Evolutionary conservation across 208 protist species (phyloP).

Genomic region (Porcisia hertigi): DNA sequence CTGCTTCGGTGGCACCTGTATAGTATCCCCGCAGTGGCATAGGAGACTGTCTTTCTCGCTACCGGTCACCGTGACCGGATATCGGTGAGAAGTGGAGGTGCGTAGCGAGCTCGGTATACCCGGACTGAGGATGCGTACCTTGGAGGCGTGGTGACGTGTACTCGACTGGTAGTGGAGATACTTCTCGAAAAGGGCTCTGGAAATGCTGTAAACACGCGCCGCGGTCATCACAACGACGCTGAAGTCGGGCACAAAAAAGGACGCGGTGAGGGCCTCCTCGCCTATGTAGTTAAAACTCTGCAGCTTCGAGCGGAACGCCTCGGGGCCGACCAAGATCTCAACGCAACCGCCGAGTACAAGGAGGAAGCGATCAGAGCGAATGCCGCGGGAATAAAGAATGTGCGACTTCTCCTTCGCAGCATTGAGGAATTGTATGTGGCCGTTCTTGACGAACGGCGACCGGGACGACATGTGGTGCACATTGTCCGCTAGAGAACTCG

Average conservation of each 20-base stretch:
- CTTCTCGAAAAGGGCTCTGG: conserved; percentile 52
- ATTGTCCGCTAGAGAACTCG: conserved; percentile 1
- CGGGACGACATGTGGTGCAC: not conserved
- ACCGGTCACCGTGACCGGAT: not conserved
- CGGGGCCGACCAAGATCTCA: conserved; percentile 61
- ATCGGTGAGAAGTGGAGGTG: conserved; percentile 10
- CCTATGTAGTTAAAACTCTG: conserved; percentile 73
- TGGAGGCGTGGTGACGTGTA: conserved; percentile 20
- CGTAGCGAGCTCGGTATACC: conserved; percentile 8
- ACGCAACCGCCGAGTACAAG: conserved; percentile 77
- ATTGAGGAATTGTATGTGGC: conserved; percentile 45
- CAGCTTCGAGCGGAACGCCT: conserved; percentile 53
- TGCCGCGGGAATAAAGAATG: conserved; percentile 71
- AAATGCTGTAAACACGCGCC: conserved; percentile 72
- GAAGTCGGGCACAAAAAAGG: conserved; percentile 75
- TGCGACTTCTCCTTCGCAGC: conserved; percentile 45
- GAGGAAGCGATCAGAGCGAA: conserved; percentile 56
- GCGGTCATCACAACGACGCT: conserved; percentile 70
- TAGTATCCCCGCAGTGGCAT: not conserved
- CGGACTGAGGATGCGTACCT: conserved; percentile 24
- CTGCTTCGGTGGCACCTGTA: not conserved
- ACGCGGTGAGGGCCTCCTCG: conserved; percentile 67
- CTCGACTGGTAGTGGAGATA: conserved; percentile 49
- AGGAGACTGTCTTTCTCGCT: conserved; percentile 2
- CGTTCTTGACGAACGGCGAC: conserved; percentile 14